phyloP scores from a whole-genome alignment of 2,329 filamentous ascomycete genomes.

The Ustulina deusta region DNA sequence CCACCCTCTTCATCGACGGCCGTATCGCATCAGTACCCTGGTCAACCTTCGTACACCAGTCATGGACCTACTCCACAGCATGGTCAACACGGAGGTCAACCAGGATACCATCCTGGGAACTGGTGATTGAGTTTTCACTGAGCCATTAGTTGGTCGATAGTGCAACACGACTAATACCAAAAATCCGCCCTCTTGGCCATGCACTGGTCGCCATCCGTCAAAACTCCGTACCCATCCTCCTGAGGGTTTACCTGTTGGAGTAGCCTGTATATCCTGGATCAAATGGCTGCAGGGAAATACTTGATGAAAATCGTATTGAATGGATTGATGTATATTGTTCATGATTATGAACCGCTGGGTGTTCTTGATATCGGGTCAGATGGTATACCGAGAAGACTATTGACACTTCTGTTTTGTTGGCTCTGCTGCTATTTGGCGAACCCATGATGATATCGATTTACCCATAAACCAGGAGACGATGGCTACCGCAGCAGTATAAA shows the following conservation, averaged over 20 bases:
- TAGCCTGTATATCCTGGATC: slow-evolving; percentile 13
- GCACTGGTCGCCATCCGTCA: background rate
- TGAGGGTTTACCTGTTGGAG: slow-evolving; percentile 16
- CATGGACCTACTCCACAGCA: slow-evolving; percentile 48
- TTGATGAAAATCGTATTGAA: slow-evolving; percentile 24
- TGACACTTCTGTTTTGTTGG: slow-evolving; percentile 54
- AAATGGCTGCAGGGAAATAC: slow-evolving; percentile 17
- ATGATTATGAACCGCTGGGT: slow-evolving; percentile 41
- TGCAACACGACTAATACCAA: background rate
- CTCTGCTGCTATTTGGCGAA: slow-evolving; percentile 48
- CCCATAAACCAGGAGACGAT: slow-evolving; percentile 59
- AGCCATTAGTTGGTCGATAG: slow-evolving; percentile 2
- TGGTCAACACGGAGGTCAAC: slow-evolving; percentile 47
- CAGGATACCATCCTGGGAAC: slow-evolving; percentile 52
- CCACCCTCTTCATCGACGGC: slow-evolving; percentile 45
- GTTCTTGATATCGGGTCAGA: slow-evolving; percentile 41
- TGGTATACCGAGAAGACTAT: slow-evolving; percentile 46
- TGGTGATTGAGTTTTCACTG: slow-evolving; percentile 43
- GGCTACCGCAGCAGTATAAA: slow-evolving; percentile 75
- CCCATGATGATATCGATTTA: slow-evolving; percentile 51
- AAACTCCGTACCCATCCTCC: background rate
- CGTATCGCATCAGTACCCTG: slow-evolving; percentile 45
- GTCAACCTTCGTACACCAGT: slow-evolving; percentile 49
- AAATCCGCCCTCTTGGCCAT: slow-evolving; percentile 1
- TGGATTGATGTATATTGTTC: slow-evolving; percentile 37